Evolutionary conservation across 2,329 filamentous ascomycete genomes (phyloP).

Genomic region (Colletotrichum tanaceti): DNA sequence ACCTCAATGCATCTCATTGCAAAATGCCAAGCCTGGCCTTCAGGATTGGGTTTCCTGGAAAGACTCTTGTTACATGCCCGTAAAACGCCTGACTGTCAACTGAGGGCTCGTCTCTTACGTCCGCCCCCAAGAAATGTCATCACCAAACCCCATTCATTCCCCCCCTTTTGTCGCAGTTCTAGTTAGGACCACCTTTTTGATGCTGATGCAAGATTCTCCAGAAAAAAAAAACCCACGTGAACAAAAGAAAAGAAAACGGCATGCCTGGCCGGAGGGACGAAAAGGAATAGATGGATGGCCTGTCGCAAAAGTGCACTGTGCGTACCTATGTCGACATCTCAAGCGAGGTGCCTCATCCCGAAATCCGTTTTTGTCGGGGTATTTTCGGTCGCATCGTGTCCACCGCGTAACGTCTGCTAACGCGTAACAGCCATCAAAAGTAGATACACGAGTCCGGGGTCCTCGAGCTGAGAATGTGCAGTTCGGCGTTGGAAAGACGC

Average conservation of each 20-base stretch:
- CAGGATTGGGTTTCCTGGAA: slow-evolving; percentile 25
- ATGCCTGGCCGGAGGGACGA: not conserved
- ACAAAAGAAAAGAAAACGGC: slow-evolving; percentile 28
- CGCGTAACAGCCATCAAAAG: not conserved
- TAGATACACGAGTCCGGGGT: not conserved
- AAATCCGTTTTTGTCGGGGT: not conserved
- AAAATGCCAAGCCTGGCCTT: slow-evolving; percentile 21
- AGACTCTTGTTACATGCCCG: slow-evolving; percentile 27
- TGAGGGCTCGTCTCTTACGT: not conserved
- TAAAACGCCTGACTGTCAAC: slow-evolving; percentile 23
- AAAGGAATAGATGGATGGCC: too few relatives aligned
- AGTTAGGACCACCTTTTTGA: slow-evolving; percentile 8
- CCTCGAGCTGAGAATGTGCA: slow-evolving; percentile 19
- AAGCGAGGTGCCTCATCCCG: not conserved
- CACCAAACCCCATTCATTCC: not conserved
- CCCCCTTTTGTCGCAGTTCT: slow-evolving; percentile 8
- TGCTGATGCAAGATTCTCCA: slow-evolving; percentile 31
- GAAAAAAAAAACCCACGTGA: not conserved
- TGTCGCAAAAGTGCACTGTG: not conserved
- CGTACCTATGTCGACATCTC: not conserved
- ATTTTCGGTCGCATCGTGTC: not conserved
- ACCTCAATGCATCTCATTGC: slow-evolving; percentile 20
- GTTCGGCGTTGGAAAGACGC: not conserved
- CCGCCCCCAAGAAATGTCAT: not conserved
- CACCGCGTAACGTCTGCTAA: not conserved